Evolutionary conservation across 768 basidiomycete genomes (phyloP), one percentile per base, ranked within the genome.

Genomic region (Brasilioporus rufonigricans): DNA sequence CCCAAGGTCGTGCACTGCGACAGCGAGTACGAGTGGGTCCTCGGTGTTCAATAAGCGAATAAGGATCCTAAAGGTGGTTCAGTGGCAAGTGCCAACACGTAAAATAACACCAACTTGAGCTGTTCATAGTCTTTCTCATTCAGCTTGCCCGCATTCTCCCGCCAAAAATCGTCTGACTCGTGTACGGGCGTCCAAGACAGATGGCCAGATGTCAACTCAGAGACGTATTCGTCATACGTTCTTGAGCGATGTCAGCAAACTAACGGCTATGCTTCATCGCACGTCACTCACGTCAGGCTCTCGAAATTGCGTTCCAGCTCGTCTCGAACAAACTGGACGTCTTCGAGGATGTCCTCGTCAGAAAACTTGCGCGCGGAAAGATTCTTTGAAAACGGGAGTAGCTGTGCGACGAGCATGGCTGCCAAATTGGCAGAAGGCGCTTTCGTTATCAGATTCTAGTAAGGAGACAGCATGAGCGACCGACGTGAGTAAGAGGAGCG

Each of bases 111-210:
- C 60, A 75, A 94, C 96, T 89, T 94, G 55, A 98, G 78, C 55
- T 91, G 88, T 63, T 87, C 84, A 60, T 86, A 80, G 65, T 93
- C 88, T 50, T 82, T 84, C 57, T 98, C 94, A 60, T 93, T 91
- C 40, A 98, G 73, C 66, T 84, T 92, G 8, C 77, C 73, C 5
- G 90, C 94, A 66, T 98, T 98, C 75, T 95, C 93, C 66, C 89
- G 91, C 97, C 97, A 99, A 75, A 99, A 99, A 33, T 93, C 85
- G 56, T 98, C 96, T 2, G 91, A 95, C 66, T 94, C 91, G 65
- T 99, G 97, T 11, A 93, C 90, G 13, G 96, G 95, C 5, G 91
- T 86, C 97, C 97, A 98, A 7, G 92, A 89, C 24, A 98, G 74
- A 68, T 93, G 93, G 2, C 95, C 94, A 5, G 90, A 91, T 18